A percentile compares a stretch with the other conserved stretches of the same genome.
These are phyloP conservation scores for Boletus vermiculosoides DNA, from an alignment of 768 basidiomycete species.

Conservation along the genomic window DNA sequence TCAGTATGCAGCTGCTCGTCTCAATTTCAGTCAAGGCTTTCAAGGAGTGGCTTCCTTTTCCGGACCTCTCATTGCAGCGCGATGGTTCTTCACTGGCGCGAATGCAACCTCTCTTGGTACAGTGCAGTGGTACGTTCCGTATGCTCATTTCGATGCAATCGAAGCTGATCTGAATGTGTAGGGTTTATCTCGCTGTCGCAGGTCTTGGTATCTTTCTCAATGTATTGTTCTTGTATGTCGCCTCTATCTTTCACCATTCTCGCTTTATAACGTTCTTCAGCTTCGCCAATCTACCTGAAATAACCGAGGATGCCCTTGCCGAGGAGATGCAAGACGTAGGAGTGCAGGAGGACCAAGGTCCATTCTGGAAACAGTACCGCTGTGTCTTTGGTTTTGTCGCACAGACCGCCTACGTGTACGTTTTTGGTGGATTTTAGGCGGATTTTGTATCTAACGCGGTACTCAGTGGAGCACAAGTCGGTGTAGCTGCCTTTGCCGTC, in stretches of 20 bases:
- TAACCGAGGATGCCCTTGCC: conserved; percentile 62
- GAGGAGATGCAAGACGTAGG: conserved; percentile 47
- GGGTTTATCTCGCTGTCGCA: conserved; percentile 66
- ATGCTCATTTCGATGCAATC: not conserved
- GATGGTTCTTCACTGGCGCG: conserved; percentile 68
- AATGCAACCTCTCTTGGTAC: conserved; percentile 63
- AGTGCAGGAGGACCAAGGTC: conserved; percentile 40
- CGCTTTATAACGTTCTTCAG: conserved; percentile 30
- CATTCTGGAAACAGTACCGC: conserved; percentile 69
- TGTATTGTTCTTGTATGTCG: conserved; percentile 57
- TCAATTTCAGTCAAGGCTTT: conserved; percentile 80
- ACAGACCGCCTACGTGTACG: conserved; percentile 65
- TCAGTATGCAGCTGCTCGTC: conserved; percentile 68
- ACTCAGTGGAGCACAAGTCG: conserved; percentile 61
- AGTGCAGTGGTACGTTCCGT: conserved; percentile 54
- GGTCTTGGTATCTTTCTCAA: conserved; percentile 63
- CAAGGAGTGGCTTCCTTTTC: conserved; percentile 74
- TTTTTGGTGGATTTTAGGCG: not conserved
- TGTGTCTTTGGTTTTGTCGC: conserved; percentile 73
- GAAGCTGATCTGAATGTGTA: conserved; percentile 20
- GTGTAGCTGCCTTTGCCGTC: conserved; percentile 63
- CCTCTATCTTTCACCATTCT: not conserved
- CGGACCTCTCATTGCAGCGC: conserved; percentile 71
- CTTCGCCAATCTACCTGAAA: conserved; percentile 68
- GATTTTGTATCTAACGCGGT: not conserved